Evolutionary conservation across 176 grass and related monocot species (phyloP).

Genomic region (Pontederia paniculata): DNA sequence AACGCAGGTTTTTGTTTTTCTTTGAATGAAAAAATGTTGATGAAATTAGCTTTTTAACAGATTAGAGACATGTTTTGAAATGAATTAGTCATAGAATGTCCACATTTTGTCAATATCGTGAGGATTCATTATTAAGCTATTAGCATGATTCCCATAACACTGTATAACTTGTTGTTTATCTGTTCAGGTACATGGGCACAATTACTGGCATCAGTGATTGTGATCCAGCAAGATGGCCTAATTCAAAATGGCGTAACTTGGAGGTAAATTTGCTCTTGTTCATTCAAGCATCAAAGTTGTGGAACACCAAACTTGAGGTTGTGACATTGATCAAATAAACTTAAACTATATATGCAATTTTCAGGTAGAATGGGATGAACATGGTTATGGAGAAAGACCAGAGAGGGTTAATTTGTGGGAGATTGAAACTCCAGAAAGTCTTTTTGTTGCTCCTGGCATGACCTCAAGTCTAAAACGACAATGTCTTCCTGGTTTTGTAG

Average conservation of each 20-base stretch:
- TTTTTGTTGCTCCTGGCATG: conserved; percentile 49
- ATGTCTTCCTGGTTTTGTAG: conserved; percentile 47
- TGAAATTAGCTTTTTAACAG: not conserved
- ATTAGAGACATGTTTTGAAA: too few species aligned
- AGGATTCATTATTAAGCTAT: not conserved
- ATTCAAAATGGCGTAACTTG: conserved; percentile 93
- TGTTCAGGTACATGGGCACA: conserved; percentile 69
- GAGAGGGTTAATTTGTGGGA: conserved; percentile 85
- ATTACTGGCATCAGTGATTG: conserved; percentile 62
- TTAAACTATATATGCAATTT: conserved; percentile 2
- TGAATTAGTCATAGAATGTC: too few species aligned
- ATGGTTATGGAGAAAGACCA: conserved; percentile 86
- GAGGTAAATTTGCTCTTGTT: conserved; percentile 29
- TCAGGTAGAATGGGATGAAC: conserved; percentile 92
- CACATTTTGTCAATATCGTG: too few species aligned
- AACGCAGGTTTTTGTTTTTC: conserved; percentile 52
- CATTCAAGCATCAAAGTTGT: too few species aligned
- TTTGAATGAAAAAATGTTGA: not conserved
- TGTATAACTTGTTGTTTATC: not conserved
- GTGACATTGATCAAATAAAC: not conserved
- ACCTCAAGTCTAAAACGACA: conserved; percentile 60
- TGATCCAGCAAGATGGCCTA: conserved; percentile 87
- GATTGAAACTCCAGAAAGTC: conserved; percentile 72
- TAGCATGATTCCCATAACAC: not conserved
- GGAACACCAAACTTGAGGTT: not conserved